These are phyloP conservation scores for Quercus lobata DNA, from an alignment of 331 rosid species.

Conservation along the genomic window DNA sequence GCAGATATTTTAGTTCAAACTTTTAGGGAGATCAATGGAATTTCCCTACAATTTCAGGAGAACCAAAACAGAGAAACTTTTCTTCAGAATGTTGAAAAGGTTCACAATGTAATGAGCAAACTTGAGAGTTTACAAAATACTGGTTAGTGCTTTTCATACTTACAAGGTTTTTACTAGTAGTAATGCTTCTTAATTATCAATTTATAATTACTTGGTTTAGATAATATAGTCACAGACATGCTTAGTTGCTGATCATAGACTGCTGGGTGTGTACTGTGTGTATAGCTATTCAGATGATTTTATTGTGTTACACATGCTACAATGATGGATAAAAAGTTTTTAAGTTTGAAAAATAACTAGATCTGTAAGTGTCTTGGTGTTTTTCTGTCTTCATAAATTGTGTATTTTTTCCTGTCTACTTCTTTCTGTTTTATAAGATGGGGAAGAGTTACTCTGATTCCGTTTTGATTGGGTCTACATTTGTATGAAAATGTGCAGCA, in stretches of 20 bases:
- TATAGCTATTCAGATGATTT: background rate
- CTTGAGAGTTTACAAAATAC: slow-evolving; percentile 48
- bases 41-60: slow-evolving; percentile 43
- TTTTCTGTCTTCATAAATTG: background rate
- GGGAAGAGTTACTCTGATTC: background rate
- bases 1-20: slow-evolving; percentile 86
- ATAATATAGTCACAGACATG: background rate
- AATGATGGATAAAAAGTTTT: no score
- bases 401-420: background rate
- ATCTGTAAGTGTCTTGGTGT: background rate
- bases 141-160: slow-evolving; percentile 41
- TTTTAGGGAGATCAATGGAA: slow-evolving; percentile 75
- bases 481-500: background rate
- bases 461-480: background rate
- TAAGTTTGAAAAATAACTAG: background rate
- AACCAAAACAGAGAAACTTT: slow-evolving; percentile 56
- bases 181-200: background rate
- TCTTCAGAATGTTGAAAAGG: slow-evolving; percentile 74
- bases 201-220: background rate
- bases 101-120: slow-evolving; percentile 46
- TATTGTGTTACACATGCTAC: no score
- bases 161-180: slow-evolving; percentile 12
- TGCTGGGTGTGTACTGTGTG: background rate
- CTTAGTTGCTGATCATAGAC: background rate
- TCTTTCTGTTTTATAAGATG: background rate